Conservation (phyloP, 2,329 filamentous ascomycete genomes). For the Trichoderma brevicompactum region DNA sequence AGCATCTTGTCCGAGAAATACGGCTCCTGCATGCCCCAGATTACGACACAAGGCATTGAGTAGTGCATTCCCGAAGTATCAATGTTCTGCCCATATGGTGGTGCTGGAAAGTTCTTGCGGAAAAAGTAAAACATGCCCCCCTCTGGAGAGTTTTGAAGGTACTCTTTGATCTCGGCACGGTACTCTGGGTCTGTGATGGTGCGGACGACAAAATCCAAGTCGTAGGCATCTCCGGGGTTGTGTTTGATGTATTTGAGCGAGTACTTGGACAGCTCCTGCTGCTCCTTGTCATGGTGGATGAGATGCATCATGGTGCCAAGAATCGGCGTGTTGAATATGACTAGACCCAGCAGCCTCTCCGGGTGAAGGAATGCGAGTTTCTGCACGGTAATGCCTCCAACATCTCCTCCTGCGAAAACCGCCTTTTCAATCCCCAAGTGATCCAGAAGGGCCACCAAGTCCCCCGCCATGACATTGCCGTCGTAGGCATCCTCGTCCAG, state of each 20-base stretch:
- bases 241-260: constrained; percentile 4
- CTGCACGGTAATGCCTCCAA: background rate
- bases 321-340: constrained; percentile 13
- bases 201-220: background rate
- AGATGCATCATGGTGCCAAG: background rate
- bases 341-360: background rate
- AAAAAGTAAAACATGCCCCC: background rate
- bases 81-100: background rate
- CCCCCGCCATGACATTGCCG: background rate
- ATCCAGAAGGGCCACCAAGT: background rate
- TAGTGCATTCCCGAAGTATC: background rate
- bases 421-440: background rate
- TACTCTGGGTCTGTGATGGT: background rate
- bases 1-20: background rate
- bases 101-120: background rate
- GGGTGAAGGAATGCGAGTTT: background rate
- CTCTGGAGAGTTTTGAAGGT: background rate
- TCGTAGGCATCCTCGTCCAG: background rate
- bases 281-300: background rate
- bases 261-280: background rate
- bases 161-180: background rate
- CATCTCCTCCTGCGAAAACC: background rate
- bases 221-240: background rate
- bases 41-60: background rate
- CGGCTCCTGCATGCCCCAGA: constrained; percentile 1